Evolutionary conservation across 148 eudicot genomes (phyloP).

Genomic region (Heliosperma pusillum): DNA sequence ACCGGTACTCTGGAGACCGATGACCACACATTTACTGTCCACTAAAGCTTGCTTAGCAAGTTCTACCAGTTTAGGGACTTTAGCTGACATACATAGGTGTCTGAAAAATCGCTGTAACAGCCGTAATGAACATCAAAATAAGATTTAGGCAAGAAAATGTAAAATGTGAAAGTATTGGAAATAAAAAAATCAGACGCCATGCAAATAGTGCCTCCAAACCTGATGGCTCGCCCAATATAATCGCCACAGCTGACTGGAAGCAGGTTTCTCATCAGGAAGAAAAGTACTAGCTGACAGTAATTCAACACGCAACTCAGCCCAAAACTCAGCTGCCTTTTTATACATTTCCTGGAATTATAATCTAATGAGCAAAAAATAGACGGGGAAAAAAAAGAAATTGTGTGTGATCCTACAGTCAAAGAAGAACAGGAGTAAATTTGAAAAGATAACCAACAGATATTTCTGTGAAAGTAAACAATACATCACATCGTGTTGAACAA

Average conservation of each 20-base stretch:
- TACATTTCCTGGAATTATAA: slow-evolving; percentile 64
- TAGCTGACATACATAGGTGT: slow-evolving; percentile 97
- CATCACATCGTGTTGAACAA: slow-evolving; percentile 2
- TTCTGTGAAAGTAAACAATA: background rate
- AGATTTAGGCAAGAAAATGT: slow-evolving; percentile 13
- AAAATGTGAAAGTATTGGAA: background rate
- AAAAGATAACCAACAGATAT: background rate
- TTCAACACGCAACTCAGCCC: slow-evolving; percentile 92
- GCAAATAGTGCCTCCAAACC: slow-evolving; percentile 37
- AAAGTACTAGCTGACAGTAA: slow-evolving; percentile 63
- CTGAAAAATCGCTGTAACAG: slow-evolving; percentile 86
- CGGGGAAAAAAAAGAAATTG: background rate
- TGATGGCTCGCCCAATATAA: slow-evolving; percentile 98
- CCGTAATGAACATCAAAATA: slow-evolving; percentile 22
- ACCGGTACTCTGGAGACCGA: slow-evolving; percentile 98
- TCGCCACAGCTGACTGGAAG: slow-evolving; percentile 84
- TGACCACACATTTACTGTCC: slow-evolving; percentile 75
- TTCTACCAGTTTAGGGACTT: slow-evolving; percentile 80
- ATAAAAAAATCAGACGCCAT: background rate
- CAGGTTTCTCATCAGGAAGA: slow-evolving; percentile 63
- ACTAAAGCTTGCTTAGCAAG: slow-evolving; percentile 71
- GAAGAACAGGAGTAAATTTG: background rate
- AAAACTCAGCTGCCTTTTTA: slow-evolving; percentile 86
- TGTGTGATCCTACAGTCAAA: background rate
- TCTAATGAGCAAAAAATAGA: slow-evolving; percentile 1